phyloP scores from a whole-genome alignment of 129 eudicot genomes.

The Rutidosis leptorrhynchoides region DNA sequence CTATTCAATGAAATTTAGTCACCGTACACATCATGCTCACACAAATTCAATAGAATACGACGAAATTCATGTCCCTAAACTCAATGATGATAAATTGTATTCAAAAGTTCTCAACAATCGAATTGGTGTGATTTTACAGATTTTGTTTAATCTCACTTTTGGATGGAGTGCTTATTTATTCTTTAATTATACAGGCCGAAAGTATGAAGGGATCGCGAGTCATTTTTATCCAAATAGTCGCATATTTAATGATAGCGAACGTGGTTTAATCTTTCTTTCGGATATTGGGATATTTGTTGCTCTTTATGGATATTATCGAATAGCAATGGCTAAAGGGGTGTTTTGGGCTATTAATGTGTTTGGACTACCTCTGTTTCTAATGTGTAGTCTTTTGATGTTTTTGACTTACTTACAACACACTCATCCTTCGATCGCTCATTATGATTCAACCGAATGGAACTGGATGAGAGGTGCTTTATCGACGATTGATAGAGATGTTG shows the following conservation, averaged over 20 bases:
- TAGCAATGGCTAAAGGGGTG: conserved; percentile 17
- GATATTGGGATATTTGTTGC: conserved; percentile 25
- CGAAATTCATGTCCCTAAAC: conserved; percentile 27
- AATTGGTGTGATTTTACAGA: conserved; percentile 14
- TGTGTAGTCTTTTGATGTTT: conserved; percentile 17
- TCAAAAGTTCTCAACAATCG: conserved; percentile 16
- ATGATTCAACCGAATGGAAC: conserved; percentile 24
- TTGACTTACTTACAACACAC: conserved; percentile 29
- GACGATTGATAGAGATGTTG: conserved; percentile 29
- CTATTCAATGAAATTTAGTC: conserved; percentile 28
- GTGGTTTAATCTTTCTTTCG: conserved; percentile 7
- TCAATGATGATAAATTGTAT: conserved; percentile 7
- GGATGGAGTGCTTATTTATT: conserved; percentile 30
- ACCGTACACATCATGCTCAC: conserved; percentile 32
- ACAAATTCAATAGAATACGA: conserved; percentile 32
- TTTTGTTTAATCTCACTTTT: conserved; percentile 9
- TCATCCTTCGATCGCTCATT: conserved; percentile 27
- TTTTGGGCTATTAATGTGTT: conserved; percentile 14
- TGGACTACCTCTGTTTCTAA: conserved; percentile 18
- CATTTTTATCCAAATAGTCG: conserved; percentile 29
- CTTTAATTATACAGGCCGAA: conserved; percentile 22
- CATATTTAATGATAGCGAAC: conserved; percentile 26
- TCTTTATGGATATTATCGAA: conserved; percentile 5
- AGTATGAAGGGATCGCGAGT: conserved; percentile 21
- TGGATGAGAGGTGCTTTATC: conserved; percentile 30